phyloP scores from a whole-genome alignment of 1,284 basidiomycete species.

The Fomitopsis pinicola region DNA sequence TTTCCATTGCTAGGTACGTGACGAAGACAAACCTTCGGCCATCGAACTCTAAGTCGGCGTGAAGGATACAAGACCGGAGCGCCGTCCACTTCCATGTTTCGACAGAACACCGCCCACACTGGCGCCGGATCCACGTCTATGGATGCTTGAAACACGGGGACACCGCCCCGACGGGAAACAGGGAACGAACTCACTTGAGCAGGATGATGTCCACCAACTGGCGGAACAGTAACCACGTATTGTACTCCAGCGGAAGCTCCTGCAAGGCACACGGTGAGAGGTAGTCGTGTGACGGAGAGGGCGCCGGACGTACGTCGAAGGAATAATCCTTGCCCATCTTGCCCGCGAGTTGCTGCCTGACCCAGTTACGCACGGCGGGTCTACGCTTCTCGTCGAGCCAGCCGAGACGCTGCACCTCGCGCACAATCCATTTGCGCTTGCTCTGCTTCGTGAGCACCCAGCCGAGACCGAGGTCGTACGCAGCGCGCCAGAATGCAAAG shows the following conservation, averaged over 20 bases:
- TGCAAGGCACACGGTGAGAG: conserved; percentile 24
- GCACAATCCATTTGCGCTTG: conserved; percentile 91
- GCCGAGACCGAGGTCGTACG: conserved; percentile 92
- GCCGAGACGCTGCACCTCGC: conserved; percentile 72
- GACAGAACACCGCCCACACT: not conserved
- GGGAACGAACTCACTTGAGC: conserved; percentile 69
- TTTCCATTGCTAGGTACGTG: too few species aligned
- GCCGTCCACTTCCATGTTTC: not conserved
- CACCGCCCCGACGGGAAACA: not conserved
- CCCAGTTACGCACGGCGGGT: conserved; percentile 74
- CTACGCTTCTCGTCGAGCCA: conserved; percentile 81
- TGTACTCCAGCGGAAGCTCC: conserved; percentile 82
- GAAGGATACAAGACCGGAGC: not conserved
- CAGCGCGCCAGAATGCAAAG: conserved; percentile 91
- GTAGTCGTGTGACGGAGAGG: conserved; percentile 13
- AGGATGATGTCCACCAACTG: conserved; percentile 94
- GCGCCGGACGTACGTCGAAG: conserved; percentile 66
- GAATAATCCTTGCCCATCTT: conserved; percentile 96
- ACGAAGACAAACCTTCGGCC: not conserved
- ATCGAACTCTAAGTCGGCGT: not conserved
- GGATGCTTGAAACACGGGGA: too few species aligned
- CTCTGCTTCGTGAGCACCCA: conserved; percentile 94
- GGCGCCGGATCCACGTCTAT: not conserved
- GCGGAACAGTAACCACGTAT: conserved; percentile 89
- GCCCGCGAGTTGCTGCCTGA: conserved; percentile 79